Evolutionary conservation across 2,329 filamentous ascomycete genomes (phyloP).

Genomic region (Alternaria solani): DNA sequence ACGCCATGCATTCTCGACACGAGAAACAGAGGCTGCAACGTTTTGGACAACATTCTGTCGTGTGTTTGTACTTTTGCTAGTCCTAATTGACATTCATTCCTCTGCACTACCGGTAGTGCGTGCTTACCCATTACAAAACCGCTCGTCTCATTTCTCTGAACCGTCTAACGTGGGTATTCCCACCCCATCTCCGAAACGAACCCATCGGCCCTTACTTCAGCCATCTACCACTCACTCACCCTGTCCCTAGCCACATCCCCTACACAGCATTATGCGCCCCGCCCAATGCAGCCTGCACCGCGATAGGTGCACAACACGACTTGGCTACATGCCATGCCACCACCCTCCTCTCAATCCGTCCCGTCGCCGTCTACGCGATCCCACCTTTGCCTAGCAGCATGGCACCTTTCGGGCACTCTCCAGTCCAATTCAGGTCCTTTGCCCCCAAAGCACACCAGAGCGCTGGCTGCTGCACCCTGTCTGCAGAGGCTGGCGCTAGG

Average conservation of each 20-base stretch:
- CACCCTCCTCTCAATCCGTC: neutral
- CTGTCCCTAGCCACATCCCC: neutral
- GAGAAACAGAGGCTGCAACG: neutral
- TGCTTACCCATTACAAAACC: neutral
- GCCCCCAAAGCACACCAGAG: neutral
- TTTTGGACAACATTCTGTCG: neutral
- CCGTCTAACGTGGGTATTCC: neutral
- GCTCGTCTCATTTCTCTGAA: neutral
- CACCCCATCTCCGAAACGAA: neutral
- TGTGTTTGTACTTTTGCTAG: neutral
- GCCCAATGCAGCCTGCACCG: neutral
- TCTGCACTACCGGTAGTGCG: neutral
- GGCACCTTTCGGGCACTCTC: neutral
- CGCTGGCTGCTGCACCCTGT: neutral
- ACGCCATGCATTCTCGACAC: neutral
- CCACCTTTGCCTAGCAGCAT: neutral
- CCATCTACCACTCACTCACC: neutral
- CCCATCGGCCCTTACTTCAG: neutral
- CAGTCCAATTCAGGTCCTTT: neutral
- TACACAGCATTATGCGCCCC: neutral
- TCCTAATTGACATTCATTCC: neutral
- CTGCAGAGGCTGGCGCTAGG: constrained; percentile 14
- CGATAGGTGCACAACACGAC: neutral
- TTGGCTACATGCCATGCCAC: neutral
- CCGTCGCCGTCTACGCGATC: neutral